phyloP scores from a whole-genome alignment of 352 stramenopile genomes.

The Phytophthora niederhauseri region DNA sequence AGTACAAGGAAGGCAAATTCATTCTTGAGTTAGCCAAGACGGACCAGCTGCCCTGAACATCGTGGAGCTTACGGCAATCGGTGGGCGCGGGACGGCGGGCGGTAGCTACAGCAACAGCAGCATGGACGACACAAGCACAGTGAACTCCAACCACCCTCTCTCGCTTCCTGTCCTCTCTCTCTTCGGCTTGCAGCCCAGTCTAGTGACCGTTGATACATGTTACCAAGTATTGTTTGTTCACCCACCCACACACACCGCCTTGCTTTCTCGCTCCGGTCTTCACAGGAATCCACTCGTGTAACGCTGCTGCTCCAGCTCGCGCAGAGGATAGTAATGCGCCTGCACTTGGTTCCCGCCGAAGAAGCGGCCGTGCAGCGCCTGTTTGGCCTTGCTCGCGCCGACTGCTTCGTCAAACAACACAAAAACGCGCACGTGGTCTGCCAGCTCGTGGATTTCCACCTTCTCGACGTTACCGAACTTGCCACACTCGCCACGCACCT shows the following conservation, averaged over 20 bases:
- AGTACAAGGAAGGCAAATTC: constrained; percentile 98
- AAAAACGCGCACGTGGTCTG: constrained; percentile 80
- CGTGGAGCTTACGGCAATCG: constrained; percentile 25
- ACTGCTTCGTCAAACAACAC: constrained; percentile 64
- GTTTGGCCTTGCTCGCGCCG: constrained; percentile 54
- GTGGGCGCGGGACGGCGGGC: neutral
- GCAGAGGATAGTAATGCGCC: constrained; percentile 62
- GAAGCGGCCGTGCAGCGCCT: constrained; percentile 72
- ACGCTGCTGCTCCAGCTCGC: constrained; percentile 47
- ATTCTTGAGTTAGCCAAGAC: constrained; percentile 96
- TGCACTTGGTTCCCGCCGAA: constrained; percentile 81
- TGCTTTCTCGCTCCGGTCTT: constrained; percentile 9
- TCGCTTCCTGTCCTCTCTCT: constrained; percentile 8
- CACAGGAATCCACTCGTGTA: constrained; percentile 67
- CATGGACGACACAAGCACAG: constrained; percentile 38
- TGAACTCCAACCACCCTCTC: constrained; percentile 16
- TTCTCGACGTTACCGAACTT: constrained; percentile 62
- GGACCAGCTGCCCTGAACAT: constrained; percentile 43
- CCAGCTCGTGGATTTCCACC: constrained; percentile 67
- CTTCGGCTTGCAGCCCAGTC: constrained; percentile 2
- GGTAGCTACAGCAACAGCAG: constrained; percentile 37
- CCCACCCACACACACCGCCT: constrained; percentile 23
- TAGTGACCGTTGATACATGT: constrained; percentile 24
- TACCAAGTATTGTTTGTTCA: constrained; percentile 23
- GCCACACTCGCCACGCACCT: constrained; percentile 72